Evolutionary conservation across 805 yeast species (phyloP).

Genomic region (Ogataea populi-albae): DNA sequence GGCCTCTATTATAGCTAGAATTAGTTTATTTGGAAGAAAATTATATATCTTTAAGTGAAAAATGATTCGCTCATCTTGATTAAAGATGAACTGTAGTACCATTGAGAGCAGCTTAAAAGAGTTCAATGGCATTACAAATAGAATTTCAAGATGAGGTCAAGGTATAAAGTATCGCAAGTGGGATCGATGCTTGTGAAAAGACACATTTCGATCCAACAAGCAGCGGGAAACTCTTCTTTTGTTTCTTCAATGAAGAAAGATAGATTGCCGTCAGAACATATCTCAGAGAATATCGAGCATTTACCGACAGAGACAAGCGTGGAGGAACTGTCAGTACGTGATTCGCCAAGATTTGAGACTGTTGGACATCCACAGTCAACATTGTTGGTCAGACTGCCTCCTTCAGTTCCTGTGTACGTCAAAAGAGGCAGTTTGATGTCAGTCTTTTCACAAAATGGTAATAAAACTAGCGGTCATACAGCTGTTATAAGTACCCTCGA

Average conservation of each 20-base stretch:
- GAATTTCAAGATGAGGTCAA: too few relatives aligned
- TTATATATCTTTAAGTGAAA: constrained; percentile 1
- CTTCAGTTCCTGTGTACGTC: constrained; percentile 54
- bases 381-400: constrained; percentile 50
- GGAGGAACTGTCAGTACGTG: background rate
- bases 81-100: too few relatives aligned
- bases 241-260: constrained; percentile 1
- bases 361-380: constrained; percentile 50
- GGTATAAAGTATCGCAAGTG: too few relatives aligned
- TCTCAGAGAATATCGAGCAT: constrained; percentile 14
- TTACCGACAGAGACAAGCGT: constrained; percentile 4
- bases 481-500: constrained; percentile 30
- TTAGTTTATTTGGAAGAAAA: too few relatives aligned
- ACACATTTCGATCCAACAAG: constrained; percentile 18
- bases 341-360: constrained; percentile 36
- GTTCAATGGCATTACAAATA: too few relatives aligned
- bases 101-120: too few relatives aligned
- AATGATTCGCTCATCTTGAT: constrained; percentile 2
- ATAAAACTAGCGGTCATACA: constrained; percentile 10
- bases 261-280: constrained; percentile 1
- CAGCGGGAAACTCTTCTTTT: constrained; percentile 9
- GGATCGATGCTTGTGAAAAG: constrained; percentile 2
- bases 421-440: constrained; percentile 50
- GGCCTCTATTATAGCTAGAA: background rate
- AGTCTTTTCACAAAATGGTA: constrained; percentile 31